A percentile compares a stretch with the other conserved stretches of the same genome.
Evolutionary conservation across 805 yeast genomes (phyloP).

Genomic region (Zygosaccharomyces bisporus): DNA sequence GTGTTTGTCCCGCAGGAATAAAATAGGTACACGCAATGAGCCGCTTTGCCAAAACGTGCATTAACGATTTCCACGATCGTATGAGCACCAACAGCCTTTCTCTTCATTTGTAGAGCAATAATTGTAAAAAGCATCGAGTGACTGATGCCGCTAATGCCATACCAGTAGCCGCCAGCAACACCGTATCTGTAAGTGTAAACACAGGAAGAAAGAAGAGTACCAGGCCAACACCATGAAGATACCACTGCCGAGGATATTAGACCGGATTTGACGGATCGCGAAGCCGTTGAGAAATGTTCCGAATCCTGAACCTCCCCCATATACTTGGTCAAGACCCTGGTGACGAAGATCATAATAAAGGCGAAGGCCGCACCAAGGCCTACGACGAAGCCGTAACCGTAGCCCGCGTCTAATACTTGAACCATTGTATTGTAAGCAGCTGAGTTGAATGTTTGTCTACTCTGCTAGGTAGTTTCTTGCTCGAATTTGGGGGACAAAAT

Average conservation of each 20-base stretch:
- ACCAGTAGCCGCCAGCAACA: constrained; percentile 58
- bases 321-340: constrained; percentile 36
- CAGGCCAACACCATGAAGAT: constrained; percentile 26
- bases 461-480: neutral
- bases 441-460: constrained; percentile 1
- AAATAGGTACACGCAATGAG: constrained; percentile 32
- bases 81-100: constrained; percentile 23
- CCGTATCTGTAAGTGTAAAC: constrained; percentile 20
- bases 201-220: constrained; percentile 19
- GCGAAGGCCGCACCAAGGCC: constrained; percentile 47
- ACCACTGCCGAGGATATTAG: constrained; percentile 44
- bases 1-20: constrained; percentile 36
- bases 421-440: constrained; percentile 10
- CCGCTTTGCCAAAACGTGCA: constrained; percentile 34
- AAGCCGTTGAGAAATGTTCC: constrained; percentile 40
- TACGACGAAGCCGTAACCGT: constrained; percentile 43
- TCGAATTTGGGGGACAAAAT: neutral
- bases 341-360: constrained; percentile 37
- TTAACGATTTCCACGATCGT: constrained; percentile 36
- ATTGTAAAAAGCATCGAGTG: constrained; percentile 18
- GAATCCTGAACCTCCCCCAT: constrained; percentile 43
- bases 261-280: constrained; percentile 42
- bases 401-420: constrained; percentile 14
- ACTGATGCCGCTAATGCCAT: constrained; percentile 16
- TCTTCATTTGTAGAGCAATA: constrained; percentile 25